Conservation (phyloP, 306 rosid genomes). For the Corylus avellana region DNA sequence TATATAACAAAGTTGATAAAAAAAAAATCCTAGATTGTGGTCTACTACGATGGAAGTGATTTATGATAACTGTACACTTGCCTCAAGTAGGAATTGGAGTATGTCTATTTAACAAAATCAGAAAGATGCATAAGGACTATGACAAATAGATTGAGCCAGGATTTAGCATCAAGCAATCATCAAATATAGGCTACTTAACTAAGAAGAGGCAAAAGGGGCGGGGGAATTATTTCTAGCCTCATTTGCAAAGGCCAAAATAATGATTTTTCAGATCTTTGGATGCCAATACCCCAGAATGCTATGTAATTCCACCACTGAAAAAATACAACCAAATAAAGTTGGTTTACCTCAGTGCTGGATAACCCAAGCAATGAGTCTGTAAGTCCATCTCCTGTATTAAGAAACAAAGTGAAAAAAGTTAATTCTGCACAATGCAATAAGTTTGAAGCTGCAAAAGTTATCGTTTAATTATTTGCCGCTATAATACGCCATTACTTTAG, state of each 20-base stretch:
- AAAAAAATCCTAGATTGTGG: not conserved
- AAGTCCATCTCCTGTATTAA: constrained; percentile 82
- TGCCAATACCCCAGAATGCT: not conserved
- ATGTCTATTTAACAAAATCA: not conserved
- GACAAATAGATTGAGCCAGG: not conserved
- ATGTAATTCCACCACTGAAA: not conserved
- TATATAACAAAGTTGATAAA: too few relatives aligned
- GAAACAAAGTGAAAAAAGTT: constrained; percentile 16
- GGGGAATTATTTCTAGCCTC: not conserved
- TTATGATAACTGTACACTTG: not conserved
- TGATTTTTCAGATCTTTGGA: not conserved
- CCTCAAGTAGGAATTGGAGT: not conserved
- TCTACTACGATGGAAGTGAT: too few relatives aligned
- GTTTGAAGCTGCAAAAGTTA: not conserved
- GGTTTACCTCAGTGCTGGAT: constrained; percentile 78
- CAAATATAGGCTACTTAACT: not conserved
- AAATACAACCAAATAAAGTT: not conserved
- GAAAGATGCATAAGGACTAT: not conserved
- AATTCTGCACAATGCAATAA: not conserved
- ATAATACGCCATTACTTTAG: not conserved
- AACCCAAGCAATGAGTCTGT: constrained; percentile 76
- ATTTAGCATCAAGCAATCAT: not conserved
- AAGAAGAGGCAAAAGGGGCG: not conserved
- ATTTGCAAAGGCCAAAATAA: not conserved
- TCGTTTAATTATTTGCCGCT: not conserved